A percentile compares a stretch with the other conserved stretches of the same genome.
phyloP scores from a whole-genome alignment of 1,284 basidiomycete species.

The Marasmius fiardii region DNA sequence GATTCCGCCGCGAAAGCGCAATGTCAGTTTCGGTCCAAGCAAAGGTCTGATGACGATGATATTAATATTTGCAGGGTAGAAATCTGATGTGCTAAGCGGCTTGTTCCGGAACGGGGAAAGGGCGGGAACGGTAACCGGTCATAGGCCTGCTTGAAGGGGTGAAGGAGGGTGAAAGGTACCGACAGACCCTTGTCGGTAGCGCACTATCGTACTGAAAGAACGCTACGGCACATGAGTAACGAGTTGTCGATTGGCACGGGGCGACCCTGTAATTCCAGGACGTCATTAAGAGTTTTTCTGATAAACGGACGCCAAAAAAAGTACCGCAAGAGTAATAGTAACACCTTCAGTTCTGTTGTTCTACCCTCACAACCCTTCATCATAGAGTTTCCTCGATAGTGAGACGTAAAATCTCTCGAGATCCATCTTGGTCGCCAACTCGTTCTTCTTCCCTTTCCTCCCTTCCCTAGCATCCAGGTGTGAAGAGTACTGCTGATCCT shows the following conservation, averaged over 20 bases:
- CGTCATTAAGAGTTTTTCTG: neutral
- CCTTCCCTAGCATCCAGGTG: constrained; percentile 10
- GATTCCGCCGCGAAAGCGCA: neutral
- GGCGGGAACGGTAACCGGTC: no score
- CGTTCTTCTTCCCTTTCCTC: constrained; percentile 22
- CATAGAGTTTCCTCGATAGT: constrained; percentile 46
- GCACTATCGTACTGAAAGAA: neutral
- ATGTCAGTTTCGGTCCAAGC: no score
- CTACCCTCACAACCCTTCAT: constrained; percentile 39
- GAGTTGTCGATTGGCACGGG: neutral
- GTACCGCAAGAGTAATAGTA: neutral
- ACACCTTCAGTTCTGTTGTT: no score
- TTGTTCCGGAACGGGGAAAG: no score
- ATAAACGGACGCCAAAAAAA: neutral
- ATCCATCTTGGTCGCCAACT: constrained; percentile 35
- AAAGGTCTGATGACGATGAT: no score
- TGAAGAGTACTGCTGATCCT: neutral
- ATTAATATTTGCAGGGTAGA: neutral
- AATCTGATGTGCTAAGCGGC: neutral
- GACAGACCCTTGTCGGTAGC: neutral
- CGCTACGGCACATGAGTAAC: neutral
- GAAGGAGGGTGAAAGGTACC: constrained; percentile 1
- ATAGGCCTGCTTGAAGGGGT: no score
- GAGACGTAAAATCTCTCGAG: constrained; percentile 49
- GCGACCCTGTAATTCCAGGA: neutral